A percentile compares a stretch with the other conserved stretches of the same genome.
Evolutionary conservation across 805 yeast species (phyloP).

Genomic region (Metschnikowia picachoensis): DNA sequence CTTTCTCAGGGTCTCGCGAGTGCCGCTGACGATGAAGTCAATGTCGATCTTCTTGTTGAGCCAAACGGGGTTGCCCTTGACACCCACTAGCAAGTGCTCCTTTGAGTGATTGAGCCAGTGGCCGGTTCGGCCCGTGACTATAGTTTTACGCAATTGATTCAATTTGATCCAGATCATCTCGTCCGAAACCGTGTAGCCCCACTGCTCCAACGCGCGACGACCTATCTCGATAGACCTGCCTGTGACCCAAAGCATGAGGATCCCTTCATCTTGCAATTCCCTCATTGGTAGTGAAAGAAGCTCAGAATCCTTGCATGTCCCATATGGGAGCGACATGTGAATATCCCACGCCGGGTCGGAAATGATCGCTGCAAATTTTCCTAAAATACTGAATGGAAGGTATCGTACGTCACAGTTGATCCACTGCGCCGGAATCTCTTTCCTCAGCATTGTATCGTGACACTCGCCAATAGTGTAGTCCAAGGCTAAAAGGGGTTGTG

Average conservation of each 20-base stretch:
- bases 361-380: conserved; percentile 76
- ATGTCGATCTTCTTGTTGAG: conserved; percentile 60
- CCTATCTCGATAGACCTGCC: conserved; percentile 92
- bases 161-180: conserved; percentile 90
- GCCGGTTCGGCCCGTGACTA: conserved; percentile 94
- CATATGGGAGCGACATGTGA: conserved; percentile 80
- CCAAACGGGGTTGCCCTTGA: conserved; percentile 80
- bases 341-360: conserved; percentile 98
- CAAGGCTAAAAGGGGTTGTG: conserved; percentile 15
- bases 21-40: conserved; percentile 74
- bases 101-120: conserved; percentile 96
- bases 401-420: conserved; percentile 77
- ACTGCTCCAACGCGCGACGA: conserved; percentile 62
- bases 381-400: conserved; percentile 66
- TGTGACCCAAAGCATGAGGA: conserved; percentile 87
- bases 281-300: conserved; percentile 62
- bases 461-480: conserved; percentile 52
- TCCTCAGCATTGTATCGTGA: conserved; percentile 32
- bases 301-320: conserved; percentile 75
- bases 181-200: conserved; percentile 81
- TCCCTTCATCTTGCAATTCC: conserved; percentile 76
- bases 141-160: conserved; percentile 81
- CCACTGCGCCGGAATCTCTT: conserved; percentile 67
- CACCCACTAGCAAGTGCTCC: conserved; percentile 82
- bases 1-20: conserved; percentile 85